Base-by-base conservation (phyloP, 2,329 filamentous ascomycete genomes). In the Botryosphaeria dothidea region DNA sequence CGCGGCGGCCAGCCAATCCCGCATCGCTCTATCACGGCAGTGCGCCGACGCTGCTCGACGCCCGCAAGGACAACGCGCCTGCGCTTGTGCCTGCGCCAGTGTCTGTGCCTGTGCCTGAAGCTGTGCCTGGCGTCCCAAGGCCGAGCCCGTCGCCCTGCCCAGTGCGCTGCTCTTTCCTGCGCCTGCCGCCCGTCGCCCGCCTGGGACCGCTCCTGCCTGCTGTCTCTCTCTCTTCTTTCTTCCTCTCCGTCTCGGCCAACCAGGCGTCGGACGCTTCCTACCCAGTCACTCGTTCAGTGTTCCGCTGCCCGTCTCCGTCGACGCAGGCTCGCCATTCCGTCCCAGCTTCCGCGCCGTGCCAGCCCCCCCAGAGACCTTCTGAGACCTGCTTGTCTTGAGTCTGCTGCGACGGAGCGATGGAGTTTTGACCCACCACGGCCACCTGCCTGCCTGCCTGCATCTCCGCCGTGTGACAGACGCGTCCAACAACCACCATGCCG, bases 211-310 rank as follows among this genome's bases (percentile, higher is more conserved):
- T 62, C 58, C 58, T 62, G 58, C 58, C 58, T 31, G 23, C 41
- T 45, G 58, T 21, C 41, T 38, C 45, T 43, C 41, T 38, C 58
- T 49, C 29, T 25, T 13, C 15, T 23, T 46, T 21, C 34, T 45
- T 15, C 38, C 54, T 17, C 52, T 25, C 27, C 31, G 36, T 41
- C 36, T 58, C 54, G 54, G 54, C 54, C 56, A 46, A 23, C 29
- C 57, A 36, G 58, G 23, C 58, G 58, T 49, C 45, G 58, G 58
- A 62, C 58, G 58, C 58, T 62, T 62, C 58, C 34, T 13, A 62
- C 58, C 25, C 58, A 62, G 58, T 52, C 58, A 13, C 45, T 62
- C 58, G 34, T 51, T 62, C 58, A 62, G 46, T 62, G 45, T 31
- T 41, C 56, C 58, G 41, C 25, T 46, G 17, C 41, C 25, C 41